phyloP scores from a whole-genome alignment of 371 early-diverging fungal species.

The Rhizopus arrhizus region DNA sequence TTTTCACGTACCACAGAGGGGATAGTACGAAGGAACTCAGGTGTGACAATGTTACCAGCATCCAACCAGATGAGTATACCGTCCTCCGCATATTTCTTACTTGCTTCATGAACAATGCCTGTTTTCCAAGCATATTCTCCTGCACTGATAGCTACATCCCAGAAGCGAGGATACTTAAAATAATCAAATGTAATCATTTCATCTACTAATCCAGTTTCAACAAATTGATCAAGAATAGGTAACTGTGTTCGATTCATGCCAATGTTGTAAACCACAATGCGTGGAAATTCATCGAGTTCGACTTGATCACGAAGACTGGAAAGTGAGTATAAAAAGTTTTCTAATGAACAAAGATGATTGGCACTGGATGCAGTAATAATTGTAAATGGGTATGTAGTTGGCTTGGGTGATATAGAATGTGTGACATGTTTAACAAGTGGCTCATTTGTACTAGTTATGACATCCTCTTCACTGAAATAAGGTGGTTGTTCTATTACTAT shows the following conservation, averaged over 20 bases:
- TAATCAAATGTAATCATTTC: constrained; percentile 58
- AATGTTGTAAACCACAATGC: constrained; percentile 54
- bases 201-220: constrained; percentile 43
- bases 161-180: constrained; percentile 59
- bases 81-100: constrained; percentile 37
- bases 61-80: constrained; percentile 65
- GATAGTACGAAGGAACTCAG: constrained; percentile 54
- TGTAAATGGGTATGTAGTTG: constrained; percentile 42
- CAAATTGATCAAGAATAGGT: constrained; percentile 49
- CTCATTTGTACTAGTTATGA: constrained; percentile 3
- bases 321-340: constrained; percentile 59
- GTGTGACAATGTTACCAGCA: constrained; percentile 59
- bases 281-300: constrained; percentile 37
- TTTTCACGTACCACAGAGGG: constrained; percentile 38
- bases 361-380: constrained; percentile 66
- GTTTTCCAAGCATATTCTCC: constrained; percentile 75
- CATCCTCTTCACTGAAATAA: not conserved
- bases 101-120: constrained; percentile 63
- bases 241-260: constrained; percentile 55
- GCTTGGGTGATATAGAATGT: constrained; percentile 12
- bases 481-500: not conserved
- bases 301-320: constrained; percentile 42
- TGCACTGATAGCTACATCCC: constrained; percentile 60
- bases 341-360: constrained; percentile 66
- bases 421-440: constrained; percentile 20